phyloP scores from a whole-genome alignment of 2,329 filamentous ascomycete species.

The Bretziella fagacearum region DNA sequence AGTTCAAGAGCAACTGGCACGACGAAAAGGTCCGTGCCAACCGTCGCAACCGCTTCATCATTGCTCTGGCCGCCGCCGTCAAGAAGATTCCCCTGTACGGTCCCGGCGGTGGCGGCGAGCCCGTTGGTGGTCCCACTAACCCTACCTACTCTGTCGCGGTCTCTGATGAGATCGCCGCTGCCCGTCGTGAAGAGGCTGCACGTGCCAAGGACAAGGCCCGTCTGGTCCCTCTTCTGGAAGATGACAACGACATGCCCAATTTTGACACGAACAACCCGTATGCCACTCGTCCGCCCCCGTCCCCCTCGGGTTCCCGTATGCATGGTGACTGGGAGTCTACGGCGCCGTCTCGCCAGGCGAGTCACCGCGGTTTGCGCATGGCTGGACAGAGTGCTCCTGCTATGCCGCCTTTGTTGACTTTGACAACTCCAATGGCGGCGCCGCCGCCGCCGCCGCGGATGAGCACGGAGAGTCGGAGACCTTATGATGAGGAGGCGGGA shows the following conservation, averaged over 20 bases:
- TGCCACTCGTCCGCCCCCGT: slow-evolving; percentile 2
- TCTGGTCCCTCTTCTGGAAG: slow-evolving; percentile 36
- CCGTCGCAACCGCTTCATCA: slow-evolving; percentile 91
- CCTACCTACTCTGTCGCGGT: slow-evolving; percentile 69
- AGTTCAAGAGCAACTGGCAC: slow-evolving; percentile 86
- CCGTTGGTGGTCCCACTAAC: slow-evolving; percentile 50
- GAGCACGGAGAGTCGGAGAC: slow-evolving; percentile 21
- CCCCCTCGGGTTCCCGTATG: slow-evolving; percentile 3
- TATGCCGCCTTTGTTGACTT: slow-evolving; percentile 21
- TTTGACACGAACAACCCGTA: slow-evolving; percentile 3
- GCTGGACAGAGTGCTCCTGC: slow-evolving; percentile 26
- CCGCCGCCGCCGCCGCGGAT: slow-evolving; percentile 9
- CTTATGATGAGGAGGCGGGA: slow-evolving; percentile 29
- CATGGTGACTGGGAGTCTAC: slow-evolving; percentile 17
- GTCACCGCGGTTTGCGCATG: slow-evolving; percentile 32
- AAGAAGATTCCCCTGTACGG: slow-evolving; percentile 74
- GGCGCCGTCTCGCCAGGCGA: slow-evolving; percentile 21
- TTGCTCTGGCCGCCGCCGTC: slow-evolving; percentile 68
- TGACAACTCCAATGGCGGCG: slow-evolving; percentile 15
- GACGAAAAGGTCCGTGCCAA: slow-evolving; percentile 68
- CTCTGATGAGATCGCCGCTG: slow-evolving; percentile 46
- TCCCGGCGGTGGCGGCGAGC: slow-evolving; percentile 54
- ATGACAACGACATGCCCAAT: slow-evolving; percentile 13
- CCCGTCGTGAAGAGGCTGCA: slow-evolving; percentile 39
- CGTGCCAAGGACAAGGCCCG: slow-evolving; percentile 46